phyloP scores from a whole-genome alignment of 2,329 filamentous ascomycete genomes.

The Paecilomyces variotii region DNA sequence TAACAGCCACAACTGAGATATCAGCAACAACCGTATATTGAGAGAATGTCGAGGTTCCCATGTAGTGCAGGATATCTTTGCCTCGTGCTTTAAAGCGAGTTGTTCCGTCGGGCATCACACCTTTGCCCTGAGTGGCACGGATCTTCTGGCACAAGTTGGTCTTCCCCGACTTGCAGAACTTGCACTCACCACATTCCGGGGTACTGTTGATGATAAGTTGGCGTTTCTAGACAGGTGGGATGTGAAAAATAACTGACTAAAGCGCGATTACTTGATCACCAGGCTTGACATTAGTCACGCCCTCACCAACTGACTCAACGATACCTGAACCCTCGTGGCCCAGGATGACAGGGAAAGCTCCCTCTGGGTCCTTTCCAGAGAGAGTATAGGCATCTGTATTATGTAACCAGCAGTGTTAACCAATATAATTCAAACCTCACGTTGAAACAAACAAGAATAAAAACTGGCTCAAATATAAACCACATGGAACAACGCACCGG shows the following conservation, averaged over 20 bases:
- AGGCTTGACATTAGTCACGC: slow-evolving; percentile 86
- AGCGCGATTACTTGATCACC: slow-evolving; percentile 88
- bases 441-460: not conserved
- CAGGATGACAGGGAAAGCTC: slow-evolving; percentile 80
- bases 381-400: slow-evolving; percentile 78
- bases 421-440: too few species aligned
- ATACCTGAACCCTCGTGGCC: slow-evolving; percentile 88
- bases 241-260: slow-evolving; percentile 50
- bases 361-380: slow-evolving; percentile 94
- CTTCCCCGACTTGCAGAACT: slow-evolving; percentile 99
- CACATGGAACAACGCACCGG: slow-evolving; percentile 51
- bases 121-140: slow-evolving; percentile 88
- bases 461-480: too few species aligned
- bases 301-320: slow-evolving; percentile 89
- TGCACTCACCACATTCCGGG: slow-evolving; percentile 94
- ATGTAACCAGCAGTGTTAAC: too few species aligned
- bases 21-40: slow-evolving; percentile 98
- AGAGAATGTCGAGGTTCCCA: slow-evolving; percentile 97
- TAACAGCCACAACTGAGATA: slow-evolving; percentile 93
- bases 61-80: slow-evolving; percentile 94
- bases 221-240: slow-evolving; percentile 13
- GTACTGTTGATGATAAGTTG: too few species aligned
- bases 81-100: slow-evolving; percentile 91
- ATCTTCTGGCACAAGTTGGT: slow-evolving; percentile 99
- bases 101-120: slow-evolving; percentile 95